Evolutionary conservation across 2,329 filamentous ascomycete genomes (phyloP).

Genomic region (Pseudopithomyces maydicus): DNA sequence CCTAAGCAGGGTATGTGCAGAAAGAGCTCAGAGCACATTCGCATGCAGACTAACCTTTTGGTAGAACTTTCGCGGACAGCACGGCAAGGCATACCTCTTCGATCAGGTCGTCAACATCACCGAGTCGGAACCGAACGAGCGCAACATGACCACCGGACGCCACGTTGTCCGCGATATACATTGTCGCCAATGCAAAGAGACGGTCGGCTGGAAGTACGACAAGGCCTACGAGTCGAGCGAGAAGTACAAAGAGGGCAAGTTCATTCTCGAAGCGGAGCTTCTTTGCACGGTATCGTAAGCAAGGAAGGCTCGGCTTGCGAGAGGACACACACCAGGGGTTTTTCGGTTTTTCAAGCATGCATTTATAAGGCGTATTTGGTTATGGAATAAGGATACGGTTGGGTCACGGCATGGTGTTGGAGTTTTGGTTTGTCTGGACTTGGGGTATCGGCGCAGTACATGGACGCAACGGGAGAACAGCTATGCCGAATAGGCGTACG

Average conservation of each 20-base stretch:
- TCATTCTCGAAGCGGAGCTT: slow-evolving; percentile 90
- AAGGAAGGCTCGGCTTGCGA: not conserved
- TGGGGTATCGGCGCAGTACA: slow-evolving; percentile 8
- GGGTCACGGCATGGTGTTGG: slow-evolving; percentile 12
- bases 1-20: slow-evolving; percentile 74
- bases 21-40: not conserved
- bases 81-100: slow-evolving; percentile 98
- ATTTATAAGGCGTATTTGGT: slow-evolving; percentile 31
- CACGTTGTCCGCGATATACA: slow-evolving; percentile 93
- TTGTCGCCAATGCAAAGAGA: slow-evolving; percentile 88
- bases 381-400: slow-evolving; percentile 10
- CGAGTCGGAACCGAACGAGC: slow-evolving; percentile 82
- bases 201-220: slow-evolving; percentile 98
- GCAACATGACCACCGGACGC: slow-evolving; percentile 96
- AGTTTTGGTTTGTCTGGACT: not conserved
- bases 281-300: slow-evolving; percentile 72
- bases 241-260: slow-evolving; percentile 99
- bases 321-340: not conserved
- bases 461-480: not conserved
- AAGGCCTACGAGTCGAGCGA: slow-evolving; percentile 90
- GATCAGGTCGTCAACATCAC: slow-evolving; percentile 91
- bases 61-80: slow-evolving; percentile 98
- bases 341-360: slow-evolving; percentile 19
- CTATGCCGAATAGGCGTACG: slow-evolving; percentile 11
- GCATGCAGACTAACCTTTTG: slow-evolving; percentile 9